A percentile compares a stretch with the other conserved stretches of the same genome.
Conservation (phyloP, 2,329 filamentous ascomycete species). For the Camillea tinctor region DNA sequence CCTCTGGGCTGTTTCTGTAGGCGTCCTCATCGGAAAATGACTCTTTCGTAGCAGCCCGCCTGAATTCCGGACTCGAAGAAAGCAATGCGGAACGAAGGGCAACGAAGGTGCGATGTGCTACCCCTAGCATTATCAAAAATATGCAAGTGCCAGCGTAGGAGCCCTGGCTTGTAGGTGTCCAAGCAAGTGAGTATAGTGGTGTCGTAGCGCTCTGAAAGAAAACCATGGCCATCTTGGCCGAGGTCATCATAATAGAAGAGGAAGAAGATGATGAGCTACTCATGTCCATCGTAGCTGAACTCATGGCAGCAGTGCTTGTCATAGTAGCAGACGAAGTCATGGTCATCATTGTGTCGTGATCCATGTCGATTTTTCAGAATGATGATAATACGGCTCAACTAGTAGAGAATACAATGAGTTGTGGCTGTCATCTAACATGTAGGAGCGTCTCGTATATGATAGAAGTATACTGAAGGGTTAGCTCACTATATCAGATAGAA, state of each 20-base stretch:
- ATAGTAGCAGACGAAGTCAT: too few relatives aligned
- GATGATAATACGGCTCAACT: too few relatives aligned
- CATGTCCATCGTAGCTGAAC: conserved; percentile 2
- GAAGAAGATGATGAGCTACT: conserved; percentile 6
- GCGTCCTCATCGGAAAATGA: neutral
- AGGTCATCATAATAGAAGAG: conserved; percentile 19
- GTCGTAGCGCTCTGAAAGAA: conserved; percentile 61
- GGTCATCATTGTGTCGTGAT: too few relatives aligned
- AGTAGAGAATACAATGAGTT: too few relatives aligned
- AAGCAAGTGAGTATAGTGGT: conserved; percentile 64
- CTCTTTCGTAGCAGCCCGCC: neutral
- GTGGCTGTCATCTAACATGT: too few relatives aligned
- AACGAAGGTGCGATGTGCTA: conserved; percentile 66
- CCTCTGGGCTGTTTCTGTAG: conserved; percentile 11
- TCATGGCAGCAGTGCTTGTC: too few relatives aligned
- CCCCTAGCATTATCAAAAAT: conserved; percentile 77
- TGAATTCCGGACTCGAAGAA: conserved; percentile 9
- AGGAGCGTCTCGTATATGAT: too few relatives aligned
- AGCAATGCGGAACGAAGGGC: conserved; percentile 46
- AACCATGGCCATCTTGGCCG: conserved; percentile 30
- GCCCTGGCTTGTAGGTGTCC: conserved; percentile 70
- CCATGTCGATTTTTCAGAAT: too few relatives aligned
- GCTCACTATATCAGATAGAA: too few relatives aligned
- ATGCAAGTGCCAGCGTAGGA: conserved; percentile 87
- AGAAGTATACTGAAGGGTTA: too few relatives aligned